phyloP scores from a whole-genome alignment of 2,329 filamentous ascomycete genomes.

The Botryotinia globosa region DNA sequence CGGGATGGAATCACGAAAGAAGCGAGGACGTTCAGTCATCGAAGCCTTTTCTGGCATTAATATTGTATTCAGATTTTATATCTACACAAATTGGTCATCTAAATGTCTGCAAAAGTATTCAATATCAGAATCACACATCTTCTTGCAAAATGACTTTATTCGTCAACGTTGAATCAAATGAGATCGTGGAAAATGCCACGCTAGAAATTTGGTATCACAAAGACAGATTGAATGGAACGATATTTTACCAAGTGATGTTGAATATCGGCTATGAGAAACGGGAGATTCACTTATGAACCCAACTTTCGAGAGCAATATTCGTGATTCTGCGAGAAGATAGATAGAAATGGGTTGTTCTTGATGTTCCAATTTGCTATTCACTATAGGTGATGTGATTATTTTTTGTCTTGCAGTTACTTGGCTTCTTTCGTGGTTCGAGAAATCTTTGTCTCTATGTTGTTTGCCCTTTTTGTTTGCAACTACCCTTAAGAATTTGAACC shows the following conservation, averaged over 20 bases:
- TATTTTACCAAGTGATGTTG: neutral
- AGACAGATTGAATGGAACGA: neutral
- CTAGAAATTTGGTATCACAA: too few species aligned
- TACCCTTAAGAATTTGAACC: neutral
- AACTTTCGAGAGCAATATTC: neutral
- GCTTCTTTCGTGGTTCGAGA: neutral
- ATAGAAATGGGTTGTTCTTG: neutral
- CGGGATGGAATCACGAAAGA: too few species aligned
- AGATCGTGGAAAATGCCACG: neutral
- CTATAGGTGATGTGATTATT: neutral
- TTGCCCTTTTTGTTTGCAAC: neutral
- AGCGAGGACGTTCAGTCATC: too few species aligned
- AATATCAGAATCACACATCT: too few species aligned
- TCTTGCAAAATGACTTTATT: neutral
- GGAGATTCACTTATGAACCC: neutral
- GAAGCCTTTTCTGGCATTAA: too few species aligned
- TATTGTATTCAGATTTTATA: too few species aligned
- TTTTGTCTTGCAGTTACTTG: neutral
- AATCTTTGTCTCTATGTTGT: neutral
- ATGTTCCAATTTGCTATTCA: neutral
- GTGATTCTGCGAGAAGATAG: neutral
- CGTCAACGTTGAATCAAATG: neutral
- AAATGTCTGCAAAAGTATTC: too few species aligned
- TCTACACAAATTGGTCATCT: too few species aligned
- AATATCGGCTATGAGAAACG: neutral